Conservation (phyloP, 768 basidiomycete genomes). For the Tricholoma terreum region DNA sequence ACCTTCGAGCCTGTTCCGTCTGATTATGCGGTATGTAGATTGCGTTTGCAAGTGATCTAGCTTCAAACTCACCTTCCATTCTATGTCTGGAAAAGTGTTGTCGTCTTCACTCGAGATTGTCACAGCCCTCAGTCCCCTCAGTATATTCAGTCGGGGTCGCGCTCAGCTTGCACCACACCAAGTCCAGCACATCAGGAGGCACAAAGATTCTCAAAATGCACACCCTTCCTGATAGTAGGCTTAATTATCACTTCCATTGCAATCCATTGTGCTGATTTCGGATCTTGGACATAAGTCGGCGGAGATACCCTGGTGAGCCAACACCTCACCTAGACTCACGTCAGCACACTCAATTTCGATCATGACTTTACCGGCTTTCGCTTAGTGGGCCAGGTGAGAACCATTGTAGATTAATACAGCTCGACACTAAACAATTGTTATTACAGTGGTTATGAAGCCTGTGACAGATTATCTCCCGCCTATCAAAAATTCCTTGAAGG, state of each 20-base stretch:
- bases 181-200: conserved; percentile 82
- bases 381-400: conserved; percentile 39
- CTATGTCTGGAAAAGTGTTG: conserved; percentile 10
- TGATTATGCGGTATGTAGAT: conserved; percentile 51
- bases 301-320: conserved; percentile 40
- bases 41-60: not conserved
- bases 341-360: too few species aligned
- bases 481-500: conserved; percentile 54
- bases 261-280: not conserved
- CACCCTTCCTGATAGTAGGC: conserved; percentile 34
- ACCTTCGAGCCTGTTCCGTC: conserved; percentile 60
- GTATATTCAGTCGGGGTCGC: conserved; percentile 44
- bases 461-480: conserved; percentile 58
- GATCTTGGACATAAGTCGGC: conserved; percentile 29
- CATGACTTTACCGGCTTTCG: not conserved
- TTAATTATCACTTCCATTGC: not conserved
- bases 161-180: conserved; percentile 77
- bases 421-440: not conserved
- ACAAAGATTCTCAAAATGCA: conserved; percentile 60
- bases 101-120: conserved; percentile 19
- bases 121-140: conserved; percentile 30
- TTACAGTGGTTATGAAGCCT: conserved; percentile 56
- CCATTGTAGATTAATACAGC: not conserved
- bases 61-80: not conserved
- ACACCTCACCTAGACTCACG: not conserved